Evolutionary conservation across 169 alveolate species (phyloP).

Genomic region (Plasmodium inui): DNA sequence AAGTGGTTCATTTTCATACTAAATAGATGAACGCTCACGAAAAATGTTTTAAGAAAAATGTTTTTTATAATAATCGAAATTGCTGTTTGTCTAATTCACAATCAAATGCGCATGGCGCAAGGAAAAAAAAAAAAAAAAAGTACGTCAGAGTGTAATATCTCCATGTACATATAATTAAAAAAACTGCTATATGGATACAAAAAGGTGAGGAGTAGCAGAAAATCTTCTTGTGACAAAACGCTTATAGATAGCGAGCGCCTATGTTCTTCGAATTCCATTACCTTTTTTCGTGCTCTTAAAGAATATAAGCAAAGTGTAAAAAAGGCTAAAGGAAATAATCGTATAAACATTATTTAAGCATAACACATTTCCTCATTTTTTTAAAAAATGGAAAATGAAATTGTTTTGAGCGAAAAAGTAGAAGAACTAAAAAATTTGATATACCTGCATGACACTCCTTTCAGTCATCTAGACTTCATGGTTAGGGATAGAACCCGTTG

Average conservation of each 20-base stretch:
- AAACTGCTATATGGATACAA: neutral
- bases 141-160: neutral
- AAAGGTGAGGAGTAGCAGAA: neutral
- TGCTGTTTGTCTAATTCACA: conserved; percentile 13
- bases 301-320: neutral
- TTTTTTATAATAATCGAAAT: neutral
- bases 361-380: conserved; percentile 1
- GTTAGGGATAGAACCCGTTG: neutral
- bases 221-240: neutral
- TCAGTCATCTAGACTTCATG: conserved; percentile 64
- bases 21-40: neutral
- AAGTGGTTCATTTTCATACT: neutral
- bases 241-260: neutral
- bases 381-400: conserved; percentile 63
- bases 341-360: neutral
- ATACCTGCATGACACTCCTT: conserved; percentile 51
- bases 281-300: neutral
- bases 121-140: conserved; percentile 29
- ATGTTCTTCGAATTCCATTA: neutral
- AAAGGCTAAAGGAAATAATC: neutral
- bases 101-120: neutral
- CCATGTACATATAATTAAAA: neutral
- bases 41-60: neutral
- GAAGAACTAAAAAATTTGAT: conserved; percentile 72
- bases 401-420: conserved; percentile 59